Percentiles rank a stretch among this genome's conserved stretches.
phyloP scores from a whole-genome alignment of 441 rosid genomes.

The Syzygium syzygioides region DNA sequence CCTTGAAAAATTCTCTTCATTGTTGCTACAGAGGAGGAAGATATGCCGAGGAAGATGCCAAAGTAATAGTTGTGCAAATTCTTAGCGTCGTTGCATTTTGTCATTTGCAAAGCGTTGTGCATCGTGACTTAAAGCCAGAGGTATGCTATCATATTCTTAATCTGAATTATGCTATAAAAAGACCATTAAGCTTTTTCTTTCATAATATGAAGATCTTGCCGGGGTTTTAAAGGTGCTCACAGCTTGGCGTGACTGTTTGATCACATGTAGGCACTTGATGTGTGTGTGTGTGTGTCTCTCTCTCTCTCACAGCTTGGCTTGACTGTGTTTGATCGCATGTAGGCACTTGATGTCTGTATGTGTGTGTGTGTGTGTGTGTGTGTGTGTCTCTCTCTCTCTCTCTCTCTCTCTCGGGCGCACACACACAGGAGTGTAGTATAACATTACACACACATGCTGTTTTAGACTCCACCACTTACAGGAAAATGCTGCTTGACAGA shows the following conservation, averaged over 20 bases:
- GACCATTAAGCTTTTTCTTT: neutral
- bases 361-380: neutral
- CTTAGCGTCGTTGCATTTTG: slow-evolving; percentile 81
- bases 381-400: neutral
- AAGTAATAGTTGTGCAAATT: slow-evolving; percentile 70
- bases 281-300: too few relatives aligned
- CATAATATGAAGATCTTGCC: neutral
- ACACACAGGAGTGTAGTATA: neutral
- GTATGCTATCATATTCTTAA: slow-evolving; percentile 19
- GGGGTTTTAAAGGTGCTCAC: neutral
- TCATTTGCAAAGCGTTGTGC: slow-evolving; percentile 97
- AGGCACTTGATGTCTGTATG: neutral
- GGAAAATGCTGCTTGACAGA: slow-evolving; percentile 35
- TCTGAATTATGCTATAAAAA: neutral
- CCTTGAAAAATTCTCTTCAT: slow-evolving; percentile 3
- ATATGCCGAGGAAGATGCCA: slow-evolving; percentile 86
- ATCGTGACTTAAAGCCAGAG: slow-evolving; percentile 94
- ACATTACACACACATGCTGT: neutral
- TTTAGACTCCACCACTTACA: neutral
- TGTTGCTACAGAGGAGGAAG: slow-evolving; percentile 66
- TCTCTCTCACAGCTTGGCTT: too few relatives aligned
- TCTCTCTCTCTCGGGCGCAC: neutral
- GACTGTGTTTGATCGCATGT: neutral
- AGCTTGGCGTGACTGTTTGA: neutral
- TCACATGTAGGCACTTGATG: too few relatives aligned